Evolutionary conservation across 2,329 filamentous ascomycete genomes (phyloP).

Genomic region (Neonectria neomacrospora): DNA sequence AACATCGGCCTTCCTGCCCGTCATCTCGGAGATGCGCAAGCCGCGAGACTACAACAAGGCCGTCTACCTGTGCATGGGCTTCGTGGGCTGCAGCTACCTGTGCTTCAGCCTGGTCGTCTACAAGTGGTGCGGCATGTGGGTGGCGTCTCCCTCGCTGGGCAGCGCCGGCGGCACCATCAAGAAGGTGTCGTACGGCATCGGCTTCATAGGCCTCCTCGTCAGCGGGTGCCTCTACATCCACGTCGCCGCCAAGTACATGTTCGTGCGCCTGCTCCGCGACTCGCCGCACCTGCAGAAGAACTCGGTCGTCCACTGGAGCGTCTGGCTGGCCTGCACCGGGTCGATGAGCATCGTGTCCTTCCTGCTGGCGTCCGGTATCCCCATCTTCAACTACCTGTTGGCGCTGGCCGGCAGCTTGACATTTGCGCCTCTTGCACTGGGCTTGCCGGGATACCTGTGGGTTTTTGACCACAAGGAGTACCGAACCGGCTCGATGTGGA

Average conservation of each 20-base stretch:
- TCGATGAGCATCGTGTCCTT: slow-evolving; percentile 45
- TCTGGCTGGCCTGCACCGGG: slow-evolving; percentile 51
- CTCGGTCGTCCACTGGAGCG: slow-evolving; percentile 49
- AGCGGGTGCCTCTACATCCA: slow-evolving; percentile 32
- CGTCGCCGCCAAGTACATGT: slow-evolving; percentile 51
- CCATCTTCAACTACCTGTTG: slow-evolving; percentile 45
- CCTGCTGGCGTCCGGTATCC: slow-evolving; percentile 48
- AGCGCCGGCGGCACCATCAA: slow-evolving; percentile 69
- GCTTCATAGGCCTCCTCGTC: slow-evolving; percentile 51
- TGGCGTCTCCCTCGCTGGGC: slow-evolving; percentile 70
- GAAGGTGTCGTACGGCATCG: slow-evolving; percentile 70
- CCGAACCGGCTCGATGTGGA: slow-evolving; percentile 43
- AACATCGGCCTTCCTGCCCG: slow-evolving; percentile 70
- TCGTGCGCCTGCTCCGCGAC: slow-evolving; percentile 52
- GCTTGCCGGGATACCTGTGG: slow-evolving; percentile 51
- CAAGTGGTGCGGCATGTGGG: slow-evolving; percentile 70
- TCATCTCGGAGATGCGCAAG: slow-evolving; percentile 73
- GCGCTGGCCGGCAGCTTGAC: slow-evolving; percentile 42
- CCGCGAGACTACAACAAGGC: slow-evolving; percentile 48
- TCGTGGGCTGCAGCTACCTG: slow-evolving; percentile 68
- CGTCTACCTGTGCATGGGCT: slow-evolving; percentile 66
- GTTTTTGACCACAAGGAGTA: slow-evolving; percentile 50
- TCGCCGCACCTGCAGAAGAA: slow-evolving; percentile 52
- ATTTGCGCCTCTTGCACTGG: slow-evolving; percentile 50
- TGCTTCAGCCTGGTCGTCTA: slow-evolving; percentile 70